Evolutionary conservation across 2,329 filamentous ascomycete genomes (phyloP).

Genomic region (Trichophyton equinum): DNA sequence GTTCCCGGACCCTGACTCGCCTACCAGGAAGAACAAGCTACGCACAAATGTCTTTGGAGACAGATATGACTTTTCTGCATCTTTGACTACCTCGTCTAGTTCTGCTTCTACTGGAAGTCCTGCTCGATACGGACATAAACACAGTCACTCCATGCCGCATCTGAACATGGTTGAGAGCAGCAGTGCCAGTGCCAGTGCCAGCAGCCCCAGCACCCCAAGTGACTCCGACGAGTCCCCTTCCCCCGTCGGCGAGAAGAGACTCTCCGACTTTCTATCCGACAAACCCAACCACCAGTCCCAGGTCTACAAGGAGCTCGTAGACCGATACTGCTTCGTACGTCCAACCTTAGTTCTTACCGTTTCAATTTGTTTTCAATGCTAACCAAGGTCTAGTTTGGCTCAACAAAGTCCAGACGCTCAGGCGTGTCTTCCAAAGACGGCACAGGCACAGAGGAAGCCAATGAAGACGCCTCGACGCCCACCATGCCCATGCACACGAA

Average conservation of each 20-base stretch:
- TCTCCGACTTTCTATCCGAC: constrained; percentile 27
- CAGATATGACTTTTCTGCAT: constrained; percentile 93
- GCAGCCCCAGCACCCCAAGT: background rate
- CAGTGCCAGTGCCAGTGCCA: background rate
- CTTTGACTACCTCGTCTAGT: constrained; percentile 50
- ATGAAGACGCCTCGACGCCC: background rate
- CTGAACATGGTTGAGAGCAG: background rate
- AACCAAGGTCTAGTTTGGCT: constrained; percentile 1
- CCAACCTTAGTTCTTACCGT: constrained; percentile 15
- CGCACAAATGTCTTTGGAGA: constrained; percentile 68
- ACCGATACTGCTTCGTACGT: constrained; percentile 99
- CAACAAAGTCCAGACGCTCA: constrained; percentile 12
- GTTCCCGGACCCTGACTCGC: constrained; percentile 37
- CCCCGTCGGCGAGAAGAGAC: background rate
- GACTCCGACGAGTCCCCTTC: background rate
- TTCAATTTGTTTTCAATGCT: no score
- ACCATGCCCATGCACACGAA: background rate
- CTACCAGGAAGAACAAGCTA: constrained; percentile 35
- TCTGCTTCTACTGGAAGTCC: constrained; percentile 22
- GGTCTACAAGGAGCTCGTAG: constrained; percentile 91
- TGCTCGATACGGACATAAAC: background rate
- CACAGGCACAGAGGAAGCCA: background rate
- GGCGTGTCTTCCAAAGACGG: background rate
- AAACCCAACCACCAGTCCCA: constrained; percentile 67
- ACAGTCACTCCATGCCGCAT: background rate